Percentiles rank a stretch among this genome's conserved stretches.
Evolutionary conservation across 2,329 filamentous ascomycete species (phyloP).

Genomic region (Chrysoporthe austroafricana): DNA sequence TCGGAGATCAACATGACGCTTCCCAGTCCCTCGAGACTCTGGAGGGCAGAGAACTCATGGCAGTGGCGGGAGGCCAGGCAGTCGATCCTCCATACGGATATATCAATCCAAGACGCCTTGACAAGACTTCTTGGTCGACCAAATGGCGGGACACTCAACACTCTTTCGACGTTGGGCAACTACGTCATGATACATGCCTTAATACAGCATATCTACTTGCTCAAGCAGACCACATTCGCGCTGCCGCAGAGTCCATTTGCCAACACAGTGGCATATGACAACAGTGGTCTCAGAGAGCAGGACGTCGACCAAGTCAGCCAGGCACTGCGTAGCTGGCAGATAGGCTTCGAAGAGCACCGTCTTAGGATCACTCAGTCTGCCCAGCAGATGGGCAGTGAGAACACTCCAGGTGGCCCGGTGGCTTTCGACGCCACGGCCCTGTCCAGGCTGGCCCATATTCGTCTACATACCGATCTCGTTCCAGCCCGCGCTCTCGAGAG

Average conservation of each 20-base stretch:
- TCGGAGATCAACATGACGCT: constrained; percentile 61
- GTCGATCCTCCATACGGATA: constrained; percentile 53
- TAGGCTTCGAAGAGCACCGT: constrained; percentile 60
- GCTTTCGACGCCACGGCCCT: constrained; percentile 68
- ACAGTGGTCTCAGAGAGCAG: constrained; percentile 55
- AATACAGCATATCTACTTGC: constrained; percentile 72
- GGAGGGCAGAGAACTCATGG: constrained; percentile 61
- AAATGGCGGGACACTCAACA: constrained; percentile 51
- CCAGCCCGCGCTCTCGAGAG: constrained; percentile 67
- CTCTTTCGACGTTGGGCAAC: constrained; percentile 65
- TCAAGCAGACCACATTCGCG: constrained; percentile 63
- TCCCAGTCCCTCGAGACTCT: constrained; percentile 59
- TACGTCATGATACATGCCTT: constrained; percentile 74
- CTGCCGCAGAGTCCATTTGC: constrained; percentile 33
- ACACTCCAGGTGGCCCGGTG: constrained; percentile 62
- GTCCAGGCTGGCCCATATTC: constrained; percentile 64
- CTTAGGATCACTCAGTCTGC: constrained; percentile 53
- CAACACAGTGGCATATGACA: constrained; percentile 52
- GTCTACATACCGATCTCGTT: constrained; percentile 67
- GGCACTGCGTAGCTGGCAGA: constrained; percentile 61
- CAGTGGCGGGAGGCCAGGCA: constrained; percentile 64
- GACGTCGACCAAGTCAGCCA: constrained; percentile 61
- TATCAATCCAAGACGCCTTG: constrained; percentile 61
- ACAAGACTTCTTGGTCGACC: constrained; percentile 57
- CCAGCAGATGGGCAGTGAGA: constrained; percentile 52